Evolutionary conservation across 2,329 filamentous ascomycete species (phyloP), one percentile per base, ranked within the genome.

Genomic region (Pyricularia pennisetigena): DNA sequence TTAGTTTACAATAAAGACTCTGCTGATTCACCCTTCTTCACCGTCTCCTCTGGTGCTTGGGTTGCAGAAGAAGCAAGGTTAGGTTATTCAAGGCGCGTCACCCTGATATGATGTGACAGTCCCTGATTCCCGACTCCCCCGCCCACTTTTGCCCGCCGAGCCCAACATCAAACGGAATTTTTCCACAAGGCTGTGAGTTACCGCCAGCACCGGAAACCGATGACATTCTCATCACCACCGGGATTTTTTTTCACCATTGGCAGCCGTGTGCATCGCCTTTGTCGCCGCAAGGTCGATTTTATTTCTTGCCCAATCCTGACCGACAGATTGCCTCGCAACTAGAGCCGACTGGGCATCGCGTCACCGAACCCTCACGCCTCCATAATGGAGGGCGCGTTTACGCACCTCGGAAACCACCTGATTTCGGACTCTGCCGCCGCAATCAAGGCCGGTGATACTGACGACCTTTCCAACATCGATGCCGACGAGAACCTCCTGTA

Each of bases 321-420:
- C 41, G 20, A 54, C 20, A 54, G 20, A 54, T 54, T 54, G 20
- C 20, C 20, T 54, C 41, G 16, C 16, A 54, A 54, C 12, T 54
- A 54, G 41, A 54, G 41, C 41, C 41, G 41, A 54, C 41, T 54
- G 41, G 41, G 41, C 16, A 54, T 20, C 41, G 41, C 5, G 41
- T 54, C 20, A 54, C 41, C 41, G 6, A 54, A 54, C n/a, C 16
- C 16, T 54, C 16, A 54, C 41, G 41, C 64, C 30, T 72, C 72
- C 69, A 82, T 73, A 73, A 94, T 95, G 92, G 92, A 95, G 83
- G 91, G 90, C 77, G 91, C 92, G 73, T 97, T 96, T 78, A 94
- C 90, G 71, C 90, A 95, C 80, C 87, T 94, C 75, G 91, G 90
- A 75, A 97, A 95, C 81, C 90, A 94, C 80, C 82, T 94, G 73